Evolutionary conservation across 306 rosid genomes (phyloP).

Genomic region (Prunus dulcis): DNA sequence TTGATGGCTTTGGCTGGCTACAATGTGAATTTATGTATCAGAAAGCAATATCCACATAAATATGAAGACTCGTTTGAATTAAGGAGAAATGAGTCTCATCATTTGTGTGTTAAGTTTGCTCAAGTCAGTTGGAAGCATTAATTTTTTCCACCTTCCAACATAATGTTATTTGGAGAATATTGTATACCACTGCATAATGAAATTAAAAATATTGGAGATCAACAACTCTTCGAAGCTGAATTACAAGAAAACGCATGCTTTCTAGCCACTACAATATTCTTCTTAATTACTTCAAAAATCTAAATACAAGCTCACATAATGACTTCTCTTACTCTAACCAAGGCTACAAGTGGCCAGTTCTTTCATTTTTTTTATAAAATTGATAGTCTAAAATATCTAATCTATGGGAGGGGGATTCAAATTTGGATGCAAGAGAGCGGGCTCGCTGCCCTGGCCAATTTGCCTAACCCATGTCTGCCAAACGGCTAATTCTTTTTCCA

Average conservation of each 20-base stretch:
- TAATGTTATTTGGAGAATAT: not conserved
- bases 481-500: no score
- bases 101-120: not conserved
- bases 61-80: not conserved
- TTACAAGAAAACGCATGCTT: not conserved
- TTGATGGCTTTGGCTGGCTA: conserved; percentile 11
- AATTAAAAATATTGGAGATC: not conserved
- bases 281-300: no score
- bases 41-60: not conserved
- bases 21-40: not conserved
- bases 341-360: no score
- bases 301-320: no score
- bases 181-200: not conserved
- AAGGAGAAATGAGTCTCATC: not conserved
- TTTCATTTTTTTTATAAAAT: no score
- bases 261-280: not conserved
- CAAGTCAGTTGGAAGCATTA: not conserved
- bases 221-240: not conserved
- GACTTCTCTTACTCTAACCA: no score
- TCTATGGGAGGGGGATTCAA: no score
- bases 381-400: no score
- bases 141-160: conserved; percentile 7
- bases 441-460: no score
- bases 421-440: no score
- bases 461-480: no score